Evolutionary conservation across 306 rosid species (phyloP).

Genomic region (Crataegus laevigata): DNA sequence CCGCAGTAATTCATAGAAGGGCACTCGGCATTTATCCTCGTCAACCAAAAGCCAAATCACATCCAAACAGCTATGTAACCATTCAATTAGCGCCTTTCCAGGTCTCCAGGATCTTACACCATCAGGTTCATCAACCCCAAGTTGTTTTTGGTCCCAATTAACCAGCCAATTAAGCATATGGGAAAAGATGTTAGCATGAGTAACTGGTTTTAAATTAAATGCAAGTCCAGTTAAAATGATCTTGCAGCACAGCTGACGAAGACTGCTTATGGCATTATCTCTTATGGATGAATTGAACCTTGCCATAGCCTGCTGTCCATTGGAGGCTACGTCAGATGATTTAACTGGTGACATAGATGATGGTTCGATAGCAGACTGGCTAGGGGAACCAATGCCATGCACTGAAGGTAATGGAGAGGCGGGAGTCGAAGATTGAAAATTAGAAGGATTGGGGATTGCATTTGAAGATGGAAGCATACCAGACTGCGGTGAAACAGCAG

Average conservation of each 20-base stretch:
- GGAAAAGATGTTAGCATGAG: constrained; percentile 72
- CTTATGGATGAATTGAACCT: constrained; percentile 50
- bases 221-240: constrained; percentile 83
- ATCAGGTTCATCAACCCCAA: constrained; percentile 60
- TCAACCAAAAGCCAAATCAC: constrained; percentile 97
- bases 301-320: constrained; percentile 46
- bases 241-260: constrained; percentile 97
- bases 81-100: constrained; percentile 77
- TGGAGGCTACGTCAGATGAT: constrained; percentile 60
- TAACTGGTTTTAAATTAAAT: constrained; percentile 64
- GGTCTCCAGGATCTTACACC: constrained; percentile 59
- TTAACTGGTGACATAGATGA: constrained; percentile 72
- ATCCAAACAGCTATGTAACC: constrained; percentile 97
- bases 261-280: constrained; percentile 79
- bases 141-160: constrained; percentile 91
- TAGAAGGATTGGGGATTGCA: constrained; percentile 46
- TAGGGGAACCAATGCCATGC: constrained; percentile 88
- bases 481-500: constrained; percentile 68
- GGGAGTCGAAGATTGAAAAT: constrained; percentile 81
- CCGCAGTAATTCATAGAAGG: constrained; percentile 87
- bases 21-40: constrained; percentile 85
- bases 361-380: constrained; percentile 58
- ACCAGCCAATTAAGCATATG: constrained; percentile 95
- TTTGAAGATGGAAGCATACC: constrained; percentile 58
- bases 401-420: constrained; percentile 81